phyloP scores from a whole-genome alignment of 2,329 filamentous ascomycete species.

The Fusarium sp. region DNA sequence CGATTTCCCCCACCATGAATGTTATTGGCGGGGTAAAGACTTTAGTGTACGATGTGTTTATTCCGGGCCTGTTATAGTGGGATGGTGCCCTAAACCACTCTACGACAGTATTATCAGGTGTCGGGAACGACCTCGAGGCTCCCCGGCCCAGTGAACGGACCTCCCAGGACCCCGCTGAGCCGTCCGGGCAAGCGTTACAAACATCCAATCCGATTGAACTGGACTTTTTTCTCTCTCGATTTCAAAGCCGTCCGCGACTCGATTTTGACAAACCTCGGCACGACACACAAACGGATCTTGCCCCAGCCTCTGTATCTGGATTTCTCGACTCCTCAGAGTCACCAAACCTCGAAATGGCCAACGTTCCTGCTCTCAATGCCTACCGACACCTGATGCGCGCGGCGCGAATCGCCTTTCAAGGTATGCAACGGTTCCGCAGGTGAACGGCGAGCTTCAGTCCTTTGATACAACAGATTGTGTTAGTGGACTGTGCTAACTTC shows the following conservation, averaged over 20 bases:
- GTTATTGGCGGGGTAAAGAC: conserved; percentile 46
- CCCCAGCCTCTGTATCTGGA: neutral
- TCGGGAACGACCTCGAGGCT: neutral
- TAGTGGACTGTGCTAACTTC: neutral
- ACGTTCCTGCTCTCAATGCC: conserved; percentile 75
- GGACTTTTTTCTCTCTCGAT: conserved; percentile 33
- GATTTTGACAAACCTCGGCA: conserved; percentile 1
- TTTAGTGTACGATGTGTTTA: conserved; percentile 14
- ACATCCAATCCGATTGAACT: conserved; percentile 7
- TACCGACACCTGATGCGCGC: conserved; percentile 88
- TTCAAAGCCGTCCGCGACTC: conserved; percentile 14
- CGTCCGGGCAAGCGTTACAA: neutral
- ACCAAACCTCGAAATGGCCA: conserved; percentile 32
- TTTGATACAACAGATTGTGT: neutral
- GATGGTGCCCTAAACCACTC: neutral
- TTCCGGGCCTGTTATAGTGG: conserved; percentile 14
- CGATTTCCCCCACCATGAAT: conserved; percentile 42
- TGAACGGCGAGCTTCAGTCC: neutral
- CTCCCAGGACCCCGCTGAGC: neutral
- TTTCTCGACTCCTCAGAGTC: neutral
- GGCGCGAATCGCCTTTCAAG: conserved; percentile 84
- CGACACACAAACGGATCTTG: neutral
- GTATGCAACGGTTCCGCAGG: conserved; percentile 59
- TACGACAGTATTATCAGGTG: neutral
- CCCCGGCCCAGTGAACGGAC: conserved; percentile 2